Conservation (phyloP, 768 basidiomycete genomes). For the Amanita inopinata region DNA sequence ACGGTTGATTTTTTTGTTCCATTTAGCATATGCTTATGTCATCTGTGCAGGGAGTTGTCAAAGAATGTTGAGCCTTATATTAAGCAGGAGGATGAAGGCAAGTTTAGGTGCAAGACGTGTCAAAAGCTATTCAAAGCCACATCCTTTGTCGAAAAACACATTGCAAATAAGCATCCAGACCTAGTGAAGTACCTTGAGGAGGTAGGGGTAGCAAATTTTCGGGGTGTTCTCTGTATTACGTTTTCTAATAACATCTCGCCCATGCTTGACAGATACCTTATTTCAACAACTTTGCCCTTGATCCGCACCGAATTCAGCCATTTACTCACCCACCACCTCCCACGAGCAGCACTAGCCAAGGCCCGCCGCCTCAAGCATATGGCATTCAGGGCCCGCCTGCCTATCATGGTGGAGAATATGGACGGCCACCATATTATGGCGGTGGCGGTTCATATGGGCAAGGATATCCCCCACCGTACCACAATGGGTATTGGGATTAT, state of each 20-base stretch:
- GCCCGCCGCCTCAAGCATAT: constrained; percentile 77
- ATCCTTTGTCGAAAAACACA: constrained; percentile 95
- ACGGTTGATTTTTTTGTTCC: constrained; percentile 14
- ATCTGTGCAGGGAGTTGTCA: constrained; percentile 57
- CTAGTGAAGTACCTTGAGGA: constrained; percentile 77
- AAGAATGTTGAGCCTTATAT: constrained; percentile 72
- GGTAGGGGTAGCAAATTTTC: constrained; percentile 32
- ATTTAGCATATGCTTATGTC: constrained; percentile 3
- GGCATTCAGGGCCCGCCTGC: constrained; percentile 59
- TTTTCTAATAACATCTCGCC: constrained; percentile 11
- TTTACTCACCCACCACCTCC: constrained; percentile 69
- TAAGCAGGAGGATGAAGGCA: constrained; percentile 95
- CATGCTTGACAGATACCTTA: constrained; percentile 53
- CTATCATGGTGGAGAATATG: constrained; percentile 29
- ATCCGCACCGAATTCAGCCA: constrained; percentile 87
- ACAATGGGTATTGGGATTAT: constrained; percentile 34
- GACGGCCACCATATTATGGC: constrained; percentile 25
- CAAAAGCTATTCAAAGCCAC: constrained; percentile 97
- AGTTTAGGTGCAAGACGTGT: constrained; percentile 94
- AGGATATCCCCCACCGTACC: constrained; percentile 35
- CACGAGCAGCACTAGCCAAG: constrained; percentile 56
- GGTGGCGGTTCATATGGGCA: constrained; percentile 26
- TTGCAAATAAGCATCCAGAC: constrained; percentile 89
- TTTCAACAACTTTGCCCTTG: constrained; percentile 94
- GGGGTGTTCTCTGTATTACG: constrained; percentile 8